Evolutionary conservation across 2,329 filamentous ascomycete genomes (phyloP).

Genomic region (Macroventuria anomochaeta): DNA sequence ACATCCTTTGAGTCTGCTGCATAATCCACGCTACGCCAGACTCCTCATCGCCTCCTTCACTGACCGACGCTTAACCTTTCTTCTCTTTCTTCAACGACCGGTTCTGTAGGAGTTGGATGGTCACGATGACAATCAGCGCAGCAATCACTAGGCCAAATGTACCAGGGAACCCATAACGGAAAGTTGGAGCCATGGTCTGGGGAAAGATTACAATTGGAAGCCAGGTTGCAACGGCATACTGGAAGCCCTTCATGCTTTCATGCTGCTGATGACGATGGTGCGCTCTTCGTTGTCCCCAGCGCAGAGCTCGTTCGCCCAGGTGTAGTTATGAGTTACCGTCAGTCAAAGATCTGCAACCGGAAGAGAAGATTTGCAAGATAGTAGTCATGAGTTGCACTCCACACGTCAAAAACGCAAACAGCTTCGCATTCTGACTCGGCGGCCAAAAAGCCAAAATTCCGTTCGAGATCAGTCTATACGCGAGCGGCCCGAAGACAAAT

Average conservation of each 20-base stretch:
- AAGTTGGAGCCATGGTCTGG: conserved; percentile 2
- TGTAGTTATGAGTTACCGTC: not conserved
- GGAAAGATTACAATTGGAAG: conserved; percentile 5
- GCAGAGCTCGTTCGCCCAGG: conserved; percentile 6
- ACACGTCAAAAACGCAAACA: conserved; percentile 3
- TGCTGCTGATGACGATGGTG: conserved; percentile 6
- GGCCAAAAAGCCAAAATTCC: conserved; percentile 4
- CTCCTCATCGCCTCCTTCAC: too few species aligned
- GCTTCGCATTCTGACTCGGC: conserved; percentile 1
- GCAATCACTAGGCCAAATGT: conserved; percentile 1
- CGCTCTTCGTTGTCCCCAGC: conserved; percentile 6
- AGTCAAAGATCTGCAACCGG: not conserved
- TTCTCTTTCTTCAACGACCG: not conserved
- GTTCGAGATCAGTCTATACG: not conserved
- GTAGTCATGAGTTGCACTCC: conserved; percentile 10
- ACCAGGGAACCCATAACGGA: conserved; percentile 3
- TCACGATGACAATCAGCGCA: not conserved
- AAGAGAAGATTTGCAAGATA: not conserved
- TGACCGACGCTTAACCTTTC: not conserved
- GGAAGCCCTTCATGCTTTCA: conserved; percentile 7
- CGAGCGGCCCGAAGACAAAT: conserved; percentile 6
- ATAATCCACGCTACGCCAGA: not conserved
- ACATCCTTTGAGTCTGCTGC: not conserved
- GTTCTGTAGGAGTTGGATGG: not conserved
- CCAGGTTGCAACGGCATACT: conserved; percentile 4